Base-by-base conservation (phyloP, 176 grass and related monocot species). In the Rhipidocladum racemiflorum region DNA sequence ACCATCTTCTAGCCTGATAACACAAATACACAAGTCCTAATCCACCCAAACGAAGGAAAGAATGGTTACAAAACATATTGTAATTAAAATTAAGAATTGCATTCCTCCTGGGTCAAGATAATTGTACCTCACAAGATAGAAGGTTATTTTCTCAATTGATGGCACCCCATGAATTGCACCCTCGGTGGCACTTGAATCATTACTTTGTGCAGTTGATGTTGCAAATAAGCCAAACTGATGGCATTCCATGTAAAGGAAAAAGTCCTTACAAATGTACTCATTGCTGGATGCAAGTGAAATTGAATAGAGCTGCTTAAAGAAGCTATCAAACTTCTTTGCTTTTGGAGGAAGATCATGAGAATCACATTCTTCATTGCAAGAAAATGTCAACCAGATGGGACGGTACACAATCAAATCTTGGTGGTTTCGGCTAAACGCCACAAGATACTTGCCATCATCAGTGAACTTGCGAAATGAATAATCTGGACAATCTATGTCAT, bases 371-470 rank as follows among this genome's bases (percentile, higher is more conserved):
- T 88, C 92, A 12, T 79, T 89, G 84, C 92, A 97, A 30, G 95
- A 91, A 84, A 86, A 98, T 34, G 86, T 84, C 13, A 88, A 71
- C 92, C 92, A 98, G 70, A 86, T 88, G 29, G 92, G 90, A 9
- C 95, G 85, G 87, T 94, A 98, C 55, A 98, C 90, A 18, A 98
- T 88, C 54, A 98, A 76, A 89, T 95, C 95, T 67, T 93, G 95
- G 61, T 94, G 86, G 35, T 93, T 98, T 46, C 87, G 86, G 87
- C 95, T 94, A 85, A 98, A 94, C 50, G 83, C 89, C 61, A 98
- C 85, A 60, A 98, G 92, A 90, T 91, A 98, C 10, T 78, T 89
- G 0, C 95, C 95, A 32, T 98, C 95, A 50, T 98, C 92, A 16
- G 95, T 98, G 76, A 98, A 89, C 79, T 95, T 98, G 68, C 92